Evolutionary conservation across 2,329 filamentous ascomycete species (phyloP), one percentile per base, ranked within the genome.

Genomic region (Pestalotiopsis sp.): DNA sequence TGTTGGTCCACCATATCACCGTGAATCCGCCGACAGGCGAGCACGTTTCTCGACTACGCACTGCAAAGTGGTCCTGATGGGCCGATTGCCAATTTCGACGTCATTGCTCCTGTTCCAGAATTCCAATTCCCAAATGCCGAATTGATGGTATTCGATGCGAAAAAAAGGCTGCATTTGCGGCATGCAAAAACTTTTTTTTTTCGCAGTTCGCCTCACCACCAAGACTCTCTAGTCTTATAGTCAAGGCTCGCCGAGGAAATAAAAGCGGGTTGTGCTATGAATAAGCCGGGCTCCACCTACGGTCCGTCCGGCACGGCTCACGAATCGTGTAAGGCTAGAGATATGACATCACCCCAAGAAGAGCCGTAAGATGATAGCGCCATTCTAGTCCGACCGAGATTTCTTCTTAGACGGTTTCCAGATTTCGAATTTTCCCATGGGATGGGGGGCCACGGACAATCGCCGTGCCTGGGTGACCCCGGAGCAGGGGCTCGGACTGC

Each of bases 1-100:
- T 68, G 60, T 59, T 49, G 71, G 68, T 70, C 71, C 71, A 72
- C 71, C 71, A 70, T 72, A 65, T 66, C 66, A 69, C 71, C 71
- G 71, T 71, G 68, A 70, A 70, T 65, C 61, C 66, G 68, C 71
- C 71, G 71, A 66, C 41, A 23, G 41, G 45, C 49, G 63, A 58
- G 41, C 45, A 57, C 41, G 45, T 56, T 36, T 56, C 11, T 66
- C 63, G 31, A 58, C 63, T 66, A 66, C 52, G 31, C 45, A 66
- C 12, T 66, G 49, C 14, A 49, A 66, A 56, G 49, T 56, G 63
- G 63, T 17, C 49, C 63, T 27, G 49, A 64, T 62, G 38, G 61
- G 38, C 39, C 61, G 23, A 52, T 45, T 64, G 25, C 20, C 61
- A 31, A 12, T 25, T 52, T 52, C 25, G 61, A 64, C 61, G 61